These are phyloP conservation scores for Chlamydomonas sphaeroides DNA, from an alignment of 139 green algal genomes.

Conservation along the genomic window DNA sequence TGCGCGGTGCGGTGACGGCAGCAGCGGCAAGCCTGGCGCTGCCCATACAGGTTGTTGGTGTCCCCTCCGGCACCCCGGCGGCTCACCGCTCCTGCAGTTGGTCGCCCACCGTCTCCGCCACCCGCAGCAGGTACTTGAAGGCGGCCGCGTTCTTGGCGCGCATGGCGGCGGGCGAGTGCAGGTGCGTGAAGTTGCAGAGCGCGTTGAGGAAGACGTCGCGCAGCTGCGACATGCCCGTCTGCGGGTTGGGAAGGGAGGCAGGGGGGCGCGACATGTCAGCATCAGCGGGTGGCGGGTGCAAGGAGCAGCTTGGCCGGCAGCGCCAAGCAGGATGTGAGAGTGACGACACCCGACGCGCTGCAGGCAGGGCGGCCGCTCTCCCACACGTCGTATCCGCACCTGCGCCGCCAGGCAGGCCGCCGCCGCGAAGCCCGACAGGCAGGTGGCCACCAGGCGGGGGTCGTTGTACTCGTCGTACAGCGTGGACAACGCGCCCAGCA, in stretches of 20 bases:
- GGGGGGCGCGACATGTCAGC: too few relatives aligned
- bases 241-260: background rate
- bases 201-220: slow-evolving; percentile 88
- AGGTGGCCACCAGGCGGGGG: slow-evolving; percentile 61
- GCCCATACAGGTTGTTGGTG: too few relatives aligned
- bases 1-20: too few relatives aligned
- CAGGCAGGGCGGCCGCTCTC: too few relatives aligned
- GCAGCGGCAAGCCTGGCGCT: too few relatives aligned
- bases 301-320: too few relatives aligned
- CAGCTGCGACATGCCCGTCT: slow-evolving; percentile 87
- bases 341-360: too few relatives aligned
- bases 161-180: slow-evolving; percentile 72
- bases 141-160: slow-evolving; percentile 89
- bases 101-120: slow-evolving; percentile 81
- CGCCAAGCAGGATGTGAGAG: too few relatives aligned
- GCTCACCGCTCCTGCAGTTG: slow-evolving; percentile 71
- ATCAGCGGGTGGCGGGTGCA: too few relatives aligned
- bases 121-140: slow-evolving; percentile 82
- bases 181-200: slow-evolving; percentile 82
- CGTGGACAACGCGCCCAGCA: slow-evolving; percentile 91
- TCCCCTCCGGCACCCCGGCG: too few relatives aligned
- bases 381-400: too few relatives aligned
- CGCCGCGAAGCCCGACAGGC: slow-evolving; percentile 76
- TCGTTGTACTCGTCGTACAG: slow-evolving; percentile 86
- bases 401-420: slow-evolving; percentile 49